Evolutionary conservation across 1,139 yeast genomes (phyloP).

Genomic region (Saccharomycopsis crataegensis): DNA sequence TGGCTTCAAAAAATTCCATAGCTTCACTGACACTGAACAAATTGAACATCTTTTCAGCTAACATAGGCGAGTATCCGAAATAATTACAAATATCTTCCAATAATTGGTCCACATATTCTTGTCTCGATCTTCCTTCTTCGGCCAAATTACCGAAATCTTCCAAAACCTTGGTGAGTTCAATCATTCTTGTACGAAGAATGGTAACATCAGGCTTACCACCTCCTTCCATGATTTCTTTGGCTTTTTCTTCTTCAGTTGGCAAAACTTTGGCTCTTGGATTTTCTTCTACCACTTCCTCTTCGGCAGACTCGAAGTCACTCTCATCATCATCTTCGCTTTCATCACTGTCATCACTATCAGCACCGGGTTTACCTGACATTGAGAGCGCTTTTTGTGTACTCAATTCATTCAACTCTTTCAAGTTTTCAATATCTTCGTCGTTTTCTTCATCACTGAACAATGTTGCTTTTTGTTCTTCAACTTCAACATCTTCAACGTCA

Average conservation of each 20-base stretch:
- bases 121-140: conserved; percentile 80
- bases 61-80: conserved; percentile 92
- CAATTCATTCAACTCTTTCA: conserved; percentile 80
- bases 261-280: conserved; percentile 70
- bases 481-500: conserved; percentile 32
- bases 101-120: conserved; percentile 71
- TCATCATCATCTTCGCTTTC: conserved; percentile 46
- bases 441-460: conserved; percentile 54
- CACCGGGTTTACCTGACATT: conserved; percentile 27
- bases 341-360: conserved; percentile 42
- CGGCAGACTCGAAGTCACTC: conserved; percentile 71
- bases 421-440: conserved; percentile 69
- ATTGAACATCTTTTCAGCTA: conserved; percentile 89
- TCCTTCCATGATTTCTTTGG: conserved; percentile 37
- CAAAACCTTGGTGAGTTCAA: conserved; percentile 91
- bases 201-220: conserved; percentile 67
- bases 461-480: conserved; percentile 42
- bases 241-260: conserved; percentile 56
- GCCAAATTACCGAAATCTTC: conserved; percentile 82
- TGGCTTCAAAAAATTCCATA: conserved; percentile 96
- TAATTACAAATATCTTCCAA: conserved; percentile 83
- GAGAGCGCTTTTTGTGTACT: conserved; percentile 61
- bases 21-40: conserved; percentile 94
- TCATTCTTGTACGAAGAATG: conserved; percentile 83
- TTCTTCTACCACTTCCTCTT: conserved; percentile 62